Base-by-base conservation (phyloP, 2,329 filamentous ascomycete genomes). In the Parascedosporium putredinis region DNA sequence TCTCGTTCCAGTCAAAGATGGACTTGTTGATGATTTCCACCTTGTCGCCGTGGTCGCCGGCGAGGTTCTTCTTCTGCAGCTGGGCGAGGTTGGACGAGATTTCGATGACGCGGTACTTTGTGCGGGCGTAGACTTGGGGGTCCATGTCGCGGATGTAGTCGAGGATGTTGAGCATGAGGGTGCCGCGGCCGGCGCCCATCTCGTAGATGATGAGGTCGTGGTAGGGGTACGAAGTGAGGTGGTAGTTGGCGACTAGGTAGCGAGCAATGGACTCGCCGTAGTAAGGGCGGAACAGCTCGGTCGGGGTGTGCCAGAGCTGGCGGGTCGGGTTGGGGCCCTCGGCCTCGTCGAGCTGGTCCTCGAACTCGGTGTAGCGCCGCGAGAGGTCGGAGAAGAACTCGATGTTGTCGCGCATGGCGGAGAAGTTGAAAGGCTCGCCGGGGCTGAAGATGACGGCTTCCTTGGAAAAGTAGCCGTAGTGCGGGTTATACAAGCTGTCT, bases 121-220 rank as follows among this genome's bases (percentile, higher is more conserved):
- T 98, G 52, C 93, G 83, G 59, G 86, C 84, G 67, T 98, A 98
- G 27, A 98, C 91, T 55, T 90, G 86, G 0, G 90, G 88, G 59
- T 97, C 87, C 42, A 83, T 76, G 56, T 87, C 84, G 54, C 90
- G 86, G 64, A 98, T 95, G 66, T 94, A 95, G 72, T 98, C 91
- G 54, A 98, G 77, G 51, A 98, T 90, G 66, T 98, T 98, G 62
- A 93, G 76, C 93, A 98, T 98, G 62, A 98, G 78, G 0, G 94
- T 98, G 54, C 93, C 93, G 60, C 95, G 91, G 59, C 93, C 93
- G 34, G 93, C 93, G 48, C 93, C 93, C 86, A 98, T 95, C 66
- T 98, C 93, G 76, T 96, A 98, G 65, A 98, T 94, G 59, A 95
- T 87, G 48, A 98, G 78, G 67, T 98, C 93, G 67, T 96, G 84